Evolutionary conservation across 2,329 filamentous ascomycete genomes (phyloP), one percentile per base, ranked within the genome.

Genomic region (Clarireedia hainanense): DNA sequence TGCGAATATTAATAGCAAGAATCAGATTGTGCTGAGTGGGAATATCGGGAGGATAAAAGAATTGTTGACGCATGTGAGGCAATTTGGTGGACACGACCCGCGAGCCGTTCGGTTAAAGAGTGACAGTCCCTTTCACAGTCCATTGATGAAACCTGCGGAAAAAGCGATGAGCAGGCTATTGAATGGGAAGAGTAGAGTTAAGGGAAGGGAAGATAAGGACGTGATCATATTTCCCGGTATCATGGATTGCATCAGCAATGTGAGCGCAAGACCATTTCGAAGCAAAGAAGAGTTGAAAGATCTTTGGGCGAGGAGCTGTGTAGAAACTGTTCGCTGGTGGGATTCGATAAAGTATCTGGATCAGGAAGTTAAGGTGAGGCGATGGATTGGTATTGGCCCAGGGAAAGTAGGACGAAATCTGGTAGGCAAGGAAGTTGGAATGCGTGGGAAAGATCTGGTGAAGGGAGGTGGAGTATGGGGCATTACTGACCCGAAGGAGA

Each of bases 251-350:
- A 77, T 97, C 52, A 91, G 88, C 65, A 97, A 97, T 69, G 87
- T 96, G 45, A 87, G 85, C 6, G 91, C 87, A 3, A 74, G 84
- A 53, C 91, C 91, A 0, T 95, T 96, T 63, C 70, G 75, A 60
- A 88, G 80, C 61, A 84, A 82, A 63, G 82, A 83, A 42, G 82
- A 95, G 60, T 75, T 96, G 34, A 89, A 89, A 68, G 85, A 95
- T 60, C 73, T 95, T 47, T 75, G 96, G 50, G 85, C 91, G 1
- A 75, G 89, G 49, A 87, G 91, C 67, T 91, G 88, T 59, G 83
- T 94, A n/a, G 90, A 96, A 73, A 96, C 91, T 30, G 90, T 97
- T 43, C 79, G 82, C 57, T 97, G 92, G 92, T 96, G 91, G 85
- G 89, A 95, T 63, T 94, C 89, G 65, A 91, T 97, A 65, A 84